phyloP scores from a whole-genome alignment of 164 flowering plant genomes.

The Paratinospora sagittata region DNA sequence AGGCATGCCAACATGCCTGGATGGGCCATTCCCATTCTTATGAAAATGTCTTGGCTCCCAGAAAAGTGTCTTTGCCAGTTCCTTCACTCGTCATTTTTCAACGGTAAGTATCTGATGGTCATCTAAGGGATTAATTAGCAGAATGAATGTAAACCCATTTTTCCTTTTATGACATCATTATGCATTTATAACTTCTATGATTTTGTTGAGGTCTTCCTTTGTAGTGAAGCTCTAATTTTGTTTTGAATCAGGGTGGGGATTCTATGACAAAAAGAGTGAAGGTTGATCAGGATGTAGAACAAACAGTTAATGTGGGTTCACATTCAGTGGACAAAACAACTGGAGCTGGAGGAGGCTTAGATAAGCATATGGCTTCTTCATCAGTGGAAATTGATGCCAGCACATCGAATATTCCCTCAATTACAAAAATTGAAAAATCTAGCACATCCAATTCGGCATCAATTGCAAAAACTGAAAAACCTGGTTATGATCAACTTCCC shows the following conservation, averaged over 20 bases:
- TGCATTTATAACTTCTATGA: not conserved
- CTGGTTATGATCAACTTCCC: constrained; percentile 59
- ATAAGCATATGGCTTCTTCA: constrained; percentile 41
- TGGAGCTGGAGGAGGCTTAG: constrained; percentile 15
- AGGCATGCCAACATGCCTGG: not conserved
- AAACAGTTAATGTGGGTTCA: constrained; percentile 19
- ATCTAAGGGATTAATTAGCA: not conserved
- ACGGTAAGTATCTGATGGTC: not conserved
- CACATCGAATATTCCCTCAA: constrained; percentile 34
- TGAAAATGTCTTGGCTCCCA: no score
- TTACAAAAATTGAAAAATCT: constrained; percentile 11
- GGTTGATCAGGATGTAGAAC: constrained; percentile 52
- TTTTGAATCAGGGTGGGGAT: constrained; percentile 55
- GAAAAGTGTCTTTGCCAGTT: no score
- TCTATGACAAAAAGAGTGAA: constrained; percentile 52
- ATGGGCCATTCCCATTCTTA: not conserved
- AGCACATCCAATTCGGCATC: no score
- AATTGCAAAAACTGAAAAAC: constrained; percentile 24
- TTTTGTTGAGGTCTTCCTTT: not conserved
- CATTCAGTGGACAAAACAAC: constrained; percentile 25
- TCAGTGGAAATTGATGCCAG: constrained; percentile 45
- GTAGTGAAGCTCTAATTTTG: not conserved
- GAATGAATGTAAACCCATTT: not conserved
- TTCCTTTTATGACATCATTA: not conserved
- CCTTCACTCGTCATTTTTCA: not conserved